Percentiles rank a stretch among this genome's conserved stretches.
phyloP scores from a whole-genome alignment of 2,329 filamentous ascomycete genomes.

The Alternaria consortialis region DNA sequence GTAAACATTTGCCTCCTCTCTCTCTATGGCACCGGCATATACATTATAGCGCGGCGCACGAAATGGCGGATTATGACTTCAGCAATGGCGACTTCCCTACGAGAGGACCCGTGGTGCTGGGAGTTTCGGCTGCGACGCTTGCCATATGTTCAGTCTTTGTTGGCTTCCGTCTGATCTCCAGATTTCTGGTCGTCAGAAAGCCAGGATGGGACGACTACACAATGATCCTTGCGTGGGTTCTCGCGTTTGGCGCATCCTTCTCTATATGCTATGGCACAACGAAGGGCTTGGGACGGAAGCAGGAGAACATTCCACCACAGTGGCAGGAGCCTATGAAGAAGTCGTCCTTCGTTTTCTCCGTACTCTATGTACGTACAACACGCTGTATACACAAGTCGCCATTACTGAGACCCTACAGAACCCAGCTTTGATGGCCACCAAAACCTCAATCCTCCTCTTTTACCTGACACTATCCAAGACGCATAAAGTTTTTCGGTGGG shows the following conservation, averaged over 20 bases:
- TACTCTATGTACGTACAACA: slow-evolving; percentile 62
- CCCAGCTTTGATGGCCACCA: slow-evolving; percentile 87
- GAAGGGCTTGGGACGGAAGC: slow-evolving; percentile 74
- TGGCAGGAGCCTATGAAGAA: slow-evolving; percentile 64
- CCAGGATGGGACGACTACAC: slow-evolving; percentile 81
- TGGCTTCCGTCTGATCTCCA: slow-evolving; percentile 74
- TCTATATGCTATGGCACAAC: slow-evolving; percentile 70
- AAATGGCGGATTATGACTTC: slow-evolving; percentile 36
- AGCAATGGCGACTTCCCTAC: slow-evolving; percentile 30
- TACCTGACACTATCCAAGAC: slow-evolving; percentile 85
- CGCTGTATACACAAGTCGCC: slow-evolving; percentile 3
- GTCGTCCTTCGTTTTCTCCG: slow-evolving; percentile 67
- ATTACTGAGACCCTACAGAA: slow-evolving; percentile 65
- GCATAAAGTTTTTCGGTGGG: slow-evolving; percentile 77
- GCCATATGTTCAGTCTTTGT: slow-evolving; percentile 78
- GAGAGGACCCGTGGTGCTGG: slow-evolving; percentile 63
- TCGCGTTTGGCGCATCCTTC: slow-evolving; percentile 73
- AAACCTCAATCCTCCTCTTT: slow-evolving; percentile 91
- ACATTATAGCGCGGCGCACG: slow-evolving; percentile 21
- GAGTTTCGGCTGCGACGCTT: slow-evolving; percentile 74
- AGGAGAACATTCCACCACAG: slow-evolving; percentile 64
- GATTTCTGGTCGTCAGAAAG: slow-evolving; percentile 75
- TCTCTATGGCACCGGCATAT: slow-evolving; percentile 18
- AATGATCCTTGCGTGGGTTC: slow-evolving; percentile 80
- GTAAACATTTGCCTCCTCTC: not conserved